Evolutionary conservation across 768 basidiomycete genomes (phyloP).

Genomic region (Kwoniella bestiolae): DNA sequence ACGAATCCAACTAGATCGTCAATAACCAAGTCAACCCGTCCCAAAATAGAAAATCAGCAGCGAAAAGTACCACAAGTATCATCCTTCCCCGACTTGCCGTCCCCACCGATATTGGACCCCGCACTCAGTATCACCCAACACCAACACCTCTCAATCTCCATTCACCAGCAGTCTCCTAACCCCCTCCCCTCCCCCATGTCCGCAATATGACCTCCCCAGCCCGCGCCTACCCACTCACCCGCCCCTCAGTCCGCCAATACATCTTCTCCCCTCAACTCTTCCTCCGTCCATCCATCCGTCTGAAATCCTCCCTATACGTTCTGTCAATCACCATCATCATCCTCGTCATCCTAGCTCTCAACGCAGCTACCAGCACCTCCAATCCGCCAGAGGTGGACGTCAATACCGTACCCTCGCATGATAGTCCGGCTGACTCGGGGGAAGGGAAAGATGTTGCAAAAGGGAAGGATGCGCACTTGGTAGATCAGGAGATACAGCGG

Average conservation of each 20-base stretch:
- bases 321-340: conserved; percentile 39
- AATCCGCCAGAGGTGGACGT: conserved; percentile 11
- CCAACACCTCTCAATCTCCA: neutral
- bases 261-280: conserved; percentile 22
- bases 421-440: conserved; percentile 44
- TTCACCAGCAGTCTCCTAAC: too few relatives aligned
- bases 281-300: conserved; percentile 41
- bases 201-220: conserved; percentile 16
- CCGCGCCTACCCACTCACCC: conserved; percentile 25
- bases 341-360: conserved; percentile 47
- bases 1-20: too few relatives aligned
- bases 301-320: conserved; percentile 43
- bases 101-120: too few relatives aligned
- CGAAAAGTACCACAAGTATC: too few relatives aligned
- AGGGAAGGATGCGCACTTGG: conserved; percentile 49
- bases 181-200: neutral
- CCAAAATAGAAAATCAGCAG: too few relatives aligned
- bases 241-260: conserved; percentile 9
- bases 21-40: too few relatives aligned
- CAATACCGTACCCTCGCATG: conserved; percentile 37
- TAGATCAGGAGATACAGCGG: conserved; percentile 50
- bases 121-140: too few relatives aligned
- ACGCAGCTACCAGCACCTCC: conserved; percentile 28
- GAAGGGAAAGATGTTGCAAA: conserved; percentile 42
- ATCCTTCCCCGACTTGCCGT: too few relatives aligned